Conservation (phyloP, 257 asterid genomes). For the Misopates orontium region DNA sequence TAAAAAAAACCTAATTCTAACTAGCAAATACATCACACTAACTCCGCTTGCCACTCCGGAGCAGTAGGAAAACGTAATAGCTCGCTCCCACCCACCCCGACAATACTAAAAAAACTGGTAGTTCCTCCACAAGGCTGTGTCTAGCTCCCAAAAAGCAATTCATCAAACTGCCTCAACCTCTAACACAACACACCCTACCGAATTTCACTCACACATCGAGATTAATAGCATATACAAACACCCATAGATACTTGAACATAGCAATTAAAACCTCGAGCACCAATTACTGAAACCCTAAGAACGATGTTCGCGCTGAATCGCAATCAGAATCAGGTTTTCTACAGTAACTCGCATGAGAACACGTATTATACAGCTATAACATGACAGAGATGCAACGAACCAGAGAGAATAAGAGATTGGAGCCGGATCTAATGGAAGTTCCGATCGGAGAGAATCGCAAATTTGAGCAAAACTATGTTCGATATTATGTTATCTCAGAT, state of each 20-base stretch:
- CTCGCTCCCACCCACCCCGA: background rate
- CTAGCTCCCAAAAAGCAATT: background rate
- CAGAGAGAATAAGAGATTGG: constrained; percentile 18
- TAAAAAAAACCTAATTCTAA: background rate
- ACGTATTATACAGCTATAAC: background rate
- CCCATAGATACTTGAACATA: background rate
- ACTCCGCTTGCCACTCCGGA: background rate
- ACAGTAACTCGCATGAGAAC: constrained; percentile 15
- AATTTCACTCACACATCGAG: constrained; percentile 9
- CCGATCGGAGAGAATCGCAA: constrained; percentile 44
- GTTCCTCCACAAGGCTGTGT: constrained; percentile 1
- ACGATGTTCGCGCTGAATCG: constrained; percentile 1
- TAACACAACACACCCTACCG: background rate
- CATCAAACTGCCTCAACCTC: background rate
- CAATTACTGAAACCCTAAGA: constrained; percentile 43
- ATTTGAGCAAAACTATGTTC: constrained; percentile 15
- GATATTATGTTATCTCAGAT: no score
- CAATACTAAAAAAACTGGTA: background rate
- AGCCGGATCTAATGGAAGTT: constrained; percentile 45
- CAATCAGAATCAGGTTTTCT: constrained; percentile 31
- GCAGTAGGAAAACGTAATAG: constrained; percentile 5
- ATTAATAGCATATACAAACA: background rate
- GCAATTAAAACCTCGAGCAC: constrained; percentile 24
- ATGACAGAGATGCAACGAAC: constrained; percentile 31
- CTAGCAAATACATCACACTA: no score